Evolutionary conservation across 148 eudicot genomes (phyloP).

Genomic region (Spergularia marina): DNA sequence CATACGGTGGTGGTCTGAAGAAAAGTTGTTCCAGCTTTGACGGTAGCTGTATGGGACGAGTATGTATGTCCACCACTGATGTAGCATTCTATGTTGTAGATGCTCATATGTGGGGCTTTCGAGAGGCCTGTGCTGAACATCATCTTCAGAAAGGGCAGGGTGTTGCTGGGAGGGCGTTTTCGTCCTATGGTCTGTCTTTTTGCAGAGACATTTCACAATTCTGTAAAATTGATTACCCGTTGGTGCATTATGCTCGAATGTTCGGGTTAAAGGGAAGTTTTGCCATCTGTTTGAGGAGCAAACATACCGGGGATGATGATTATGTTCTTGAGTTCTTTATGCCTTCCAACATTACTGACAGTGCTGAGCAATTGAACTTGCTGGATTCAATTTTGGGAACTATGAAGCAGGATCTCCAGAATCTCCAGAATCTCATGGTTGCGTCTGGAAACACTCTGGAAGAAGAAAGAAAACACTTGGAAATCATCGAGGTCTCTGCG

Average conservation of each 20-base stretch:
- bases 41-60: constrained; percentile 86
- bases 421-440: constrained; percentile 65
- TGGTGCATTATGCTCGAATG: constrained; percentile 95
- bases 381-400: constrained; percentile 58
- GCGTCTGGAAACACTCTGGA: constrained; percentile 76
- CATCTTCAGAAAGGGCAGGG: constrained; percentile 94
- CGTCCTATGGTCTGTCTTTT: constrained; percentile 56
- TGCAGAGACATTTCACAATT: constrained; percentile 69
- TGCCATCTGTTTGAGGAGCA: constrained; percentile 82
- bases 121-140: constrained; percentile 94
- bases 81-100: constrained; percentile 87
- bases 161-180: constrained; percentile 86
- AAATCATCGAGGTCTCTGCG: constrained; percentile 47
- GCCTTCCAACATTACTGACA: constrained; percentile 47
- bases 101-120: constrained; percentile 88
- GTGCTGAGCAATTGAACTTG: constrained; percentile 46
- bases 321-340: constrained; percentile 89
- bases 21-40: constrained; percentile 91
- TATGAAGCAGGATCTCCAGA: constrained; percentile 59
- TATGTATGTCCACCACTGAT: constrained; percentile 95
- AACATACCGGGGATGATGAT: constrained; percentile 73
- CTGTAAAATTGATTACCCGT: constrained; percentile 77
- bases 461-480: constrained; percentile 53
- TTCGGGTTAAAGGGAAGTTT: constrained; percentile 68
- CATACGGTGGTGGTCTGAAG: constrained; percentile 76